Conservation (phyloP, 148 eudicot species). For the Chenopodium album region DNA sequence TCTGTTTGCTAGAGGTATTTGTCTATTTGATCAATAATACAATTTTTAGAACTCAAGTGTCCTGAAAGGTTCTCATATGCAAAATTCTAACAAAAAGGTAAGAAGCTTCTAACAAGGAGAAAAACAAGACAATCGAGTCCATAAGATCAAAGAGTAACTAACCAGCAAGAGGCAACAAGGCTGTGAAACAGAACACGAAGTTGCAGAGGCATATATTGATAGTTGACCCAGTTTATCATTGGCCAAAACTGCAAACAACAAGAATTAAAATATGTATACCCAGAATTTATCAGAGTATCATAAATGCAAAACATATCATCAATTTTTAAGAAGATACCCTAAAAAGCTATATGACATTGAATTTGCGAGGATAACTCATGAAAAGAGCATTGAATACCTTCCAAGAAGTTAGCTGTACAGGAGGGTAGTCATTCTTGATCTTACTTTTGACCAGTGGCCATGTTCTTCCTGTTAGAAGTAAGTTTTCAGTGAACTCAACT, state of each 20-base stretch:
- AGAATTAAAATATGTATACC: too few relatives aligned
- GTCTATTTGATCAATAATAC: not conserved
- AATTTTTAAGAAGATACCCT: not conserved
- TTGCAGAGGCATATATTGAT: conserved; percentile 66
- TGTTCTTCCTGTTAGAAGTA: conserved; percentile 43
- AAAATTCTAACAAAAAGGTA: not conserved
- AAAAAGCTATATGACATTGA: not conserved
- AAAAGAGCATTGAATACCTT: conserved; percentile 31
- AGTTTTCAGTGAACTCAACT: not conserved
- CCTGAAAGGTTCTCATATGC: too few relatives aligned
- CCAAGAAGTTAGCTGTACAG: conserved; percentile 60
- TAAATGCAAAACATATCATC: not conserved
- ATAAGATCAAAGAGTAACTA: conserved; percentile 10
- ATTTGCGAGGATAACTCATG: not conserved
- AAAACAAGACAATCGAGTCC: not conserved
- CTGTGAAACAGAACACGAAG: conserved; percentile 62
- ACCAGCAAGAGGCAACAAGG: conserved; percentile 60
- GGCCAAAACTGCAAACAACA: conserved; percentile 54
- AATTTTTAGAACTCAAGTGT: too few relatives aligned
- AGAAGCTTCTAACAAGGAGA: not conserved
- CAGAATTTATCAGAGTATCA: not conserved
- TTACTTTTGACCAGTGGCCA: conserved; percentile 49
- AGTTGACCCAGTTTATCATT: conserved; percentile 56
- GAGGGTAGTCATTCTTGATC: conserved; percentile 54
- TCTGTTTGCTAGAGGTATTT: not conserved